These are phyloP conservation scores for Clonostachys rhizophaga DNA, from an alignment of 2,329 filamentous ascomycete genomes.

Conservation along the genomic window DNA sequence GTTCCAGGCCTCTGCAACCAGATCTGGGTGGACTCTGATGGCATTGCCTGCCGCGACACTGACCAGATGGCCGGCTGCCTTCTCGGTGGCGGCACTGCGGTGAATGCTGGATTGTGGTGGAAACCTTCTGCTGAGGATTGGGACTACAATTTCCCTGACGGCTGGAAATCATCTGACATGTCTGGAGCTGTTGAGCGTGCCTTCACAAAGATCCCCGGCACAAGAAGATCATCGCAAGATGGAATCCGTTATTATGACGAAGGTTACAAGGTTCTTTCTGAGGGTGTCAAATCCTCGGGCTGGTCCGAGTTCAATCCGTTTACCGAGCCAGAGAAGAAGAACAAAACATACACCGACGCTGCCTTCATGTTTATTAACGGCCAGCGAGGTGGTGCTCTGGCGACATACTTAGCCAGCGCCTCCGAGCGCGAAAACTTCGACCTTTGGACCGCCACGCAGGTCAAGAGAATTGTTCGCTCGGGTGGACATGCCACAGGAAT, in stretches of 20 bases:
- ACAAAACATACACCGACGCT: conserved; percentile 58
- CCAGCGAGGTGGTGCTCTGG: conserved; percentile 65
- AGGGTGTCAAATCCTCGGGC: conserved; percentile 53
- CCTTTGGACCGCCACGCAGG: conserved; percentile 60
- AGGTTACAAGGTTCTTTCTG: conserved; percentile 58
- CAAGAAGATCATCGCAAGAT: conserved; percentile 60
- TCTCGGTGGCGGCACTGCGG: conserved; percentile 60
- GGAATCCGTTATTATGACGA: conserved; percentile 63
- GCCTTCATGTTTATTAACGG: conserved; percentile 65
- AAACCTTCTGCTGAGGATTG: conserved; percentile 63
- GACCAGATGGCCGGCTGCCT: conserved; percentile 71
- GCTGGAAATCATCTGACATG: conserved; percentile 66
- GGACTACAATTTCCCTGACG: conserved; percentile 66
- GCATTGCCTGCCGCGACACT: conserved; percentile 63
- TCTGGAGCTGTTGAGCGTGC: conserved; percentile 52
- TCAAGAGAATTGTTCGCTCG: conserved; percentile 59
- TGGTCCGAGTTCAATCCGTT: conserved; percentile 63
- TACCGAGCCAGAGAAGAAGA: conserved; percentile 55
- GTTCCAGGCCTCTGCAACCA: conserved; percentile 68
- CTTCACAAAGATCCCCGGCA: conserved; percentile 68
- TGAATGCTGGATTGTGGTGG: conserved; percentile 68
- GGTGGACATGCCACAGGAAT: conserved; percentile 61
- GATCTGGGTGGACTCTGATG: conserved; percentile 59
- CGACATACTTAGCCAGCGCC: conserved; percentile 64
- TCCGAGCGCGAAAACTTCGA: conserved; percentile 58